Evolutionary conservation across 352 stramenopile genomes (phyloP).

Genomic region (Phytophthora citricola): DNA sequence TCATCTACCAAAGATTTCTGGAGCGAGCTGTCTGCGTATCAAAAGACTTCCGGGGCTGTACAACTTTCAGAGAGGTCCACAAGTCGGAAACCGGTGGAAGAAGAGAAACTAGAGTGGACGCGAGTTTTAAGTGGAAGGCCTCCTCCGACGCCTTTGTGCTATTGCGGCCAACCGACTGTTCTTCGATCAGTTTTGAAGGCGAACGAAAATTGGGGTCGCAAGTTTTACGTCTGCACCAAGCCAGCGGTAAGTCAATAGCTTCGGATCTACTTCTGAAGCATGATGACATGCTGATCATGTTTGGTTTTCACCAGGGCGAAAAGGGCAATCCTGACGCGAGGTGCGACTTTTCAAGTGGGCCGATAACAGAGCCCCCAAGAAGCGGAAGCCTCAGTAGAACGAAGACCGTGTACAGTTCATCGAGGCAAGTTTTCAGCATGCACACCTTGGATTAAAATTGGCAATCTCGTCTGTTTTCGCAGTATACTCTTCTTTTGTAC

Average conservation of each 20-base stretch:
- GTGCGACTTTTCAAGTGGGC: slow-evolving; percentile 91
- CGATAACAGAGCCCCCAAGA: slow-evolving; percentile 43
- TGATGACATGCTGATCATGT: not conserved
- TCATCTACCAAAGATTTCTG: slow-evolving; percentile 1
- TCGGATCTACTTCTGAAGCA: no score
- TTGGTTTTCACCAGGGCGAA: slow-evolving; percentile 58
- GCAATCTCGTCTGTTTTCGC: slow-evolving; percentile 30
- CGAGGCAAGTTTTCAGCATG: not conserved
- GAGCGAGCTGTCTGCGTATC: slow-evolving; percentile 8
- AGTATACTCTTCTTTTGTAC: slow-evolving; percentile 47
- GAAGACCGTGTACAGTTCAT: no score
- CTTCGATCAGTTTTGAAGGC: slow-evolving; percentile 78
- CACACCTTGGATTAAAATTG: slow-evolving; percentile 17
- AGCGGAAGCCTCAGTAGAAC: slow-evolving; percentile 17
- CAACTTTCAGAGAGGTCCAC: slow-evolving; percentile 29
- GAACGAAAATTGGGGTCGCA: slow-evolving; percentile 84
- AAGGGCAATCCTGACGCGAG: slow-evolving; percentile 76
- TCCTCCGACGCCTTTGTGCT: slow-evolving; percentile 65
- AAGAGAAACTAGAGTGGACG: slow-evolving; percentile 56
- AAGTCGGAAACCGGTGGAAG: slow-evolving; percentile 45
- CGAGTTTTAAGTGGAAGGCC: slow-evolving; percentile 70
- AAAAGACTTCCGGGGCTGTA: slow-evolving; percentile 13
- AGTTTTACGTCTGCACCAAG: slow-evolving; percentile 90
- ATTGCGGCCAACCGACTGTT: slow-evolving; percentile 74
- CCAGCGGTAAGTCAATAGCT: slow-evolving; percentile 50